Evolutionary conservation across 495 filamentous ascomycete species (phyloP), one percentile per base, ranked within the genome.

Genomic region (Penicillium bialowiezense): DNA sequence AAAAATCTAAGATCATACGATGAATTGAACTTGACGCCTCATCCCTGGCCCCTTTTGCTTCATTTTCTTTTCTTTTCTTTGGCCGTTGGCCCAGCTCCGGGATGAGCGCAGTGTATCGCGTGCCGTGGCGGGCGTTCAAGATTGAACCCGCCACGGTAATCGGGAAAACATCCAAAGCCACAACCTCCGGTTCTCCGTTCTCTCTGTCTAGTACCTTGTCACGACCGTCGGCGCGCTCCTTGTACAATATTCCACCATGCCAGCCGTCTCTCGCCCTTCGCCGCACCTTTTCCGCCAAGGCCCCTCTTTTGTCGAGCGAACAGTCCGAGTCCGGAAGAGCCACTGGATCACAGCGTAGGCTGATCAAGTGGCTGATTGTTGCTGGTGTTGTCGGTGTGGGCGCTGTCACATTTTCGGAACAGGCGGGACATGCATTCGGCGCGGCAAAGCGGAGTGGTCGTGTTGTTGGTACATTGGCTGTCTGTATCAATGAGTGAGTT

Each of bases 401-500:
- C n/a, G 72, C 82, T 1, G 59, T 90, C 32, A 75, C 80, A 13
- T 85, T 89, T 56, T 82, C 78, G 13, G 88, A 93, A 52, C 77
- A 91, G 40, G 73, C 83, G 45, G 85, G 85, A 62, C 83, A 90
- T 72, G 75, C 74, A 17, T 89, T 88, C 55, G 77, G 81, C 31
- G 88, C 88, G n/a, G 76, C 77, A 3, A 80, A 86, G 72, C 79
- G 92, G 55, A 87, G 87, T 31, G 84, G 86, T 14, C 81, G 92
- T 26, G 91, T 98, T n/a, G 83, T 84, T 20, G 73, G 77, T 13
- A 78, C 88, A 18, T 67, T 98, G 51, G 80, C 82, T 12, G 68
- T 95, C 43, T 91, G 87, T 66, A 89, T 98, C 37, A 92, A 92
- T 60, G 92, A 98, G 88, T 97, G 76, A 63, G 88, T 75, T 21